These are phyloP conservation scores for Yamadazyma songkhlaensis DNA, from an alignment of 1,139 yeast species.

Conservation along the genomic window DNA sequence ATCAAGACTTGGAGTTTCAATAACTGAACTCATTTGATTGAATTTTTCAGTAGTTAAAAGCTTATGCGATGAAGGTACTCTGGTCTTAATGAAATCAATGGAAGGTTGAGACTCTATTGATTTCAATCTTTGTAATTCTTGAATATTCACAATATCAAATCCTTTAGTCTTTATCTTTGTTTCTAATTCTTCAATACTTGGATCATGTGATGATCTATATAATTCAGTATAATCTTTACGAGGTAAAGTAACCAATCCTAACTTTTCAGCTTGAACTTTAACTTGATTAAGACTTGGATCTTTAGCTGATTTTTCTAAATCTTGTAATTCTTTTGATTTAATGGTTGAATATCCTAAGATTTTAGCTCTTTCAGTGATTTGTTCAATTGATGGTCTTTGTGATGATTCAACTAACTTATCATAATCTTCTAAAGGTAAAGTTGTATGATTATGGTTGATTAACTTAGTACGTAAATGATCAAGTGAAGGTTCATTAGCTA, in stretches of 20 bases:
- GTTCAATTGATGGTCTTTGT: slow-evolving; percentile 16
- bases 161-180: slow-evolving; percentile 17
- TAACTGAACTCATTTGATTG: slow-evolving; percentile 10
- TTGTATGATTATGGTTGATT: slow-evolving; percentile 9
- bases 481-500: slow-evolving; percentile 17
- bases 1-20: slow-evolving; percentile 20
- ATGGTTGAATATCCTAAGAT: slow-evolving; percentile 13
- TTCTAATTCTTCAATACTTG: slow-evolving; percentile 25
- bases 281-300: slow-evolving; percentile 33
- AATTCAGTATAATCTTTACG: slow-evolving; percentile 35
- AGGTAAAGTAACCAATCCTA: slow-evolving; percentile 33
- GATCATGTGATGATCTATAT: slow-evolving; percentile 33
- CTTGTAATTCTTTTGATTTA: slow-evolving; percentile 16
- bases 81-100: slow-evolving; percentile 18
- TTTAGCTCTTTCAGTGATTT: slow-evolving; percentile 13
- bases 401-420: slow-evolving; percentile 13
- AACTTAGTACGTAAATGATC: slow-evolving; percentile 22
- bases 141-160: slow-evolving; percentile 7
- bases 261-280: slow-evolving; percentile 33
- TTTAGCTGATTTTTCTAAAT: slow-evolving; percentile 23
- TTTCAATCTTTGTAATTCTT: slow-evolving; percentile 13
- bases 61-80: slow-evolving; percentile 14
- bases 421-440: slow-evolving; percentile 18
- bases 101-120: slow-evolving; percentile 20
- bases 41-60: slow-evolving; percentile 11